phyloP scores from a whole-genome alignment of 2,329 filamentous ascomycete genomes.

The Xylariaceae sp. region DNA sequence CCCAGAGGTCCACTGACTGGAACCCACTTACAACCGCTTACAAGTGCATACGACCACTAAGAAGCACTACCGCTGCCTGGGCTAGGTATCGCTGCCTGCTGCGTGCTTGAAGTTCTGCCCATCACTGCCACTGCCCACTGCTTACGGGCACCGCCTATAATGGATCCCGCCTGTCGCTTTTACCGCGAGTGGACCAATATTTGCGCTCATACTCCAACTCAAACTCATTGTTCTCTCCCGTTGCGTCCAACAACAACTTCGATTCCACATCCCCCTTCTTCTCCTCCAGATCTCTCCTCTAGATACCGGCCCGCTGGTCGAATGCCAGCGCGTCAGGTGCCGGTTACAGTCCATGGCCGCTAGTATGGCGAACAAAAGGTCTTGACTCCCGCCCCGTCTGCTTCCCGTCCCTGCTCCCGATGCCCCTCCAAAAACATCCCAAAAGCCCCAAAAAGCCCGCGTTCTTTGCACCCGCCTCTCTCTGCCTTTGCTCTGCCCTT shows the following conservation, averaged over 20 bases:
- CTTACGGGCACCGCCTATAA: background rate
- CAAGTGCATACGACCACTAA: background rate
- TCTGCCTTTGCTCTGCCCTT: background rate
- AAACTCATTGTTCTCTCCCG: constrained; percentile 7
- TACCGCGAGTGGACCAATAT: constrained; percentile 2
- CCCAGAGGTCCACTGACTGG: background rate
- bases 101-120: background rate
- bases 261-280: background rate
- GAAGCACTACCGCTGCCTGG: background rate
- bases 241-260: background rate
- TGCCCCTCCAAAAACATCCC: constrained; percentile 17
- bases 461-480: background rate
- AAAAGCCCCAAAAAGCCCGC: background rate
- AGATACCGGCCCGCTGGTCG: constrained; percentile 13
- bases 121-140: background rate
- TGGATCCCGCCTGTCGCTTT: no score
- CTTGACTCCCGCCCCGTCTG: background rate
- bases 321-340: constrained; percentile 1
- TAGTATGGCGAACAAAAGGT: constrained; percentile 19
- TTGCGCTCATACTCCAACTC: constrained; percentile 5
- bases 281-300: background rate
- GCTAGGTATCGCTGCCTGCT: background rate
- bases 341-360: constrained; percentile 13
- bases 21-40: background rate
- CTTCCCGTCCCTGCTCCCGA: background rate